Conservation (phyloP, 768 basidiomycete species). For the Kwoniella dejecticola region DNA sequence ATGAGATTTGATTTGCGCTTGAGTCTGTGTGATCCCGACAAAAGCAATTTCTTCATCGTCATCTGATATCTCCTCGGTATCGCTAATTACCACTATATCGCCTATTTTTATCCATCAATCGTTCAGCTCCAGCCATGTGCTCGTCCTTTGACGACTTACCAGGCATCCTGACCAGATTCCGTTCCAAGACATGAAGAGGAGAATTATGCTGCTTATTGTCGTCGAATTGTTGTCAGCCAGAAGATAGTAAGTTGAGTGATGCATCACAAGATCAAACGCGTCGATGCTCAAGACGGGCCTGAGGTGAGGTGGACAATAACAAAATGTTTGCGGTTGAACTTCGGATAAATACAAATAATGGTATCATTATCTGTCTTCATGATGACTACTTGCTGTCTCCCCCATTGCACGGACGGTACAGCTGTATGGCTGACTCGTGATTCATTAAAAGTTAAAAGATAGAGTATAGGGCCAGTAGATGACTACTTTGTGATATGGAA, state of each 20-base stretch:
- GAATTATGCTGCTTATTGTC: background rate
- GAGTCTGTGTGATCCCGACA: conserved; percentile 16
- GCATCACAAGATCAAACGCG: background rate
- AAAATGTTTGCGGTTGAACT: background rate
- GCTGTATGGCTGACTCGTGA: too few species aligned
- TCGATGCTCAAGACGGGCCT: background rate
- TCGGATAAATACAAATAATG: too few species aligned
- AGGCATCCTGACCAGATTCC: background rate
- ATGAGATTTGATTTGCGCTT: background rate
- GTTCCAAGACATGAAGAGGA: background rate
- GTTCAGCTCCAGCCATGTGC: background rate
- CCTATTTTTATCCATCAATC: background rate
- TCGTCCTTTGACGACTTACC: background rate
- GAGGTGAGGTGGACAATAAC: background rate
- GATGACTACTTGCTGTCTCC: too few species aligned
- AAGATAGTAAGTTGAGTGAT: background rate
- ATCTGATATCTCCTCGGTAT: conserved; percentile 31
- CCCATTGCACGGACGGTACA: too few species aligned
- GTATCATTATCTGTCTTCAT: too few species aligned
- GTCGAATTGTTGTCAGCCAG: background rate
- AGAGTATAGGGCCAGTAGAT: too few species aligned
- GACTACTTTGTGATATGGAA: too few species aligned
- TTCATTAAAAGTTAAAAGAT: too few species aligned
- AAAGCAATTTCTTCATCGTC: conserved; percentile 38
- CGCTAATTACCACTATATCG: conserved; percentile 32